Evolutionary conservation across 1,284 basidiomycete genomes (phyloP).

Genomic region (Leccinum variabile): DNA sequence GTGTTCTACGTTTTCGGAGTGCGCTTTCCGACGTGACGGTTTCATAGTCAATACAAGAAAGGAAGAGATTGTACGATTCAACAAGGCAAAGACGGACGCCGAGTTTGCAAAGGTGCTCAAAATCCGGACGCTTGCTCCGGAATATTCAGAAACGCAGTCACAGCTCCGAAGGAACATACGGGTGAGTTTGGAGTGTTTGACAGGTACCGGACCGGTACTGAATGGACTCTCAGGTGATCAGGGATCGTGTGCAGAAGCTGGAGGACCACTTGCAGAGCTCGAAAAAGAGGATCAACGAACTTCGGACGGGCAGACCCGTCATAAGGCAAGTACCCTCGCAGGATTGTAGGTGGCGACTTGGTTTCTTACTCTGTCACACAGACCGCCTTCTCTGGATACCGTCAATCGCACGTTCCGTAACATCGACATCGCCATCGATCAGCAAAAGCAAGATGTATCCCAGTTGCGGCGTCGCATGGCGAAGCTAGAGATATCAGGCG

Average conservation of each 20-base stretch:
- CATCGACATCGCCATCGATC: slow-evolving; percentile 68
- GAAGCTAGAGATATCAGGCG: slow-evolving; percentile 46
- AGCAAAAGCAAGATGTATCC: slow-evolving; percentile 61
- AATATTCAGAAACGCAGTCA: slow-evolving; percentile 81
- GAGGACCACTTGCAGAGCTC: slow-evolving; percentile 70
- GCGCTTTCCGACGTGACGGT: slow-evolving; percentile 1
- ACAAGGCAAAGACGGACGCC: slow-evolving; percentile 71
- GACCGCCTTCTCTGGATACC: slow-evolving; percentile 80
- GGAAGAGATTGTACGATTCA: slow-evolving; percentile 75
- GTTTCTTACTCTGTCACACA: slow-evolving; percentile 33
- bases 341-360: neutral
- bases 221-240: slow-evolving; percentile 49
- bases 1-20: slow-evolving; percentile 18
- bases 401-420: slow-evolving; percentile 83
- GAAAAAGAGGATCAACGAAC: slow-evolving; percentile 67
- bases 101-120: slow-evolving; percentile 82
- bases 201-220: slow-evolving; percentile 5
- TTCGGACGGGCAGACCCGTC: slow-evolving; percentile 61
- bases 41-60: slow-evolving; percentile 63
- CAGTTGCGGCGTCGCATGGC: slow-evolving; percentile 56
- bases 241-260: slow-evolving; percentile 73
- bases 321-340: slow-evolving; percentile 52
- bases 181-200: slow-evolving; percentile 41
- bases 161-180: slow-evolving; percentile 70
- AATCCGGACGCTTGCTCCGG: slow-evolving; percentile 80